A percentile compares a stretch with the other conserved stretches of the same genome.
phyloP scores from a whole-genome alignment of 768 basidiomycete genomes.

The Suillus ampliporus region DNA sequence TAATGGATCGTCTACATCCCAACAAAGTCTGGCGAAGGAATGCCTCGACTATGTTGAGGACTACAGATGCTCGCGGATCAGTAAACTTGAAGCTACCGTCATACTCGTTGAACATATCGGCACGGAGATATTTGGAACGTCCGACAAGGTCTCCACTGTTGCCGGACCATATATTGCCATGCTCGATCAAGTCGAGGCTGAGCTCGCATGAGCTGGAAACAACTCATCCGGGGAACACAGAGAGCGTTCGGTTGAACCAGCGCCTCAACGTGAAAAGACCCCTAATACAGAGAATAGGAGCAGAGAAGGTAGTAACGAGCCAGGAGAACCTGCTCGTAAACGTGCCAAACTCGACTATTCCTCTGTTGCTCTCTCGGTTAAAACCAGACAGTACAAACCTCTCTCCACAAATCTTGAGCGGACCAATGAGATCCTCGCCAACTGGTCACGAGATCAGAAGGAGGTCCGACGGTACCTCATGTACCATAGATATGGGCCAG shows the following conservation, averaged over 20 bases:
- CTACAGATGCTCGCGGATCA: background rate
- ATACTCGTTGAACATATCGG: background rate
- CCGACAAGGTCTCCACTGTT: no score
- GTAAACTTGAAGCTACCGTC: background rate
- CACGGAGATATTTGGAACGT: background rate
- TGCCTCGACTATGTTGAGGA: background rate
- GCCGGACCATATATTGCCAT: background rate
- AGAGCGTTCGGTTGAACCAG: background rate
- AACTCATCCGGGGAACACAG: no score
- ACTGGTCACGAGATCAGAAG: background rate
- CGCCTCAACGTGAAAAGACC: background rate
- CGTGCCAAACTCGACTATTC: conserved; percentile 10
- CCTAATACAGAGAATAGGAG: background rate
- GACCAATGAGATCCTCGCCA: background rate
- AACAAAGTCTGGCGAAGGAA: background rate
- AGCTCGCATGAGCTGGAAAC: no score
- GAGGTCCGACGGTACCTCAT: background rate
- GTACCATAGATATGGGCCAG: conserved; percentile 9
- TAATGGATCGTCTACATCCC: background rate
- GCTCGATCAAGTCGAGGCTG: no score
- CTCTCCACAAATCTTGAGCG: background rate
- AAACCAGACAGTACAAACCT: background rate
- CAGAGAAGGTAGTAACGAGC: no score
- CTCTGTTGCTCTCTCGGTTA: conserved; percentile 12
- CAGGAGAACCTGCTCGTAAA: background rate